Evolutionary conservation across 257 asterid species (phyloP).

Genomic region (Petunia secreta): DNA sequence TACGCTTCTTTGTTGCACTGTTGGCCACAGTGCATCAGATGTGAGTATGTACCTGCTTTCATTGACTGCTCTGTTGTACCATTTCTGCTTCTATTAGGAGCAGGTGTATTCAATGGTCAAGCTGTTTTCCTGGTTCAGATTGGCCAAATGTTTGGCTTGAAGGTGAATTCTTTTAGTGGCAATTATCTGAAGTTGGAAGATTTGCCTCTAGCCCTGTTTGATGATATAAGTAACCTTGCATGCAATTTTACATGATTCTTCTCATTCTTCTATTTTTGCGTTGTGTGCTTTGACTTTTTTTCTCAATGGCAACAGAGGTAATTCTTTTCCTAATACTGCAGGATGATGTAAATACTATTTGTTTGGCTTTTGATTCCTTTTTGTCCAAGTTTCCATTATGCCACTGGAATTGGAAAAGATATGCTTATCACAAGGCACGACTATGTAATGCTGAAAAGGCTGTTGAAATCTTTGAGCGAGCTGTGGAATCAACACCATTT

Average conservation of each 20-base stretch:
- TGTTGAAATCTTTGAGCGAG: constrained; percentile 68
- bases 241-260: constrained; percentile 22
- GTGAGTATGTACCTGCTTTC: background rate
- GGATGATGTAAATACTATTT: constrained; percentile 69
- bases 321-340: constrained; percentile 42
- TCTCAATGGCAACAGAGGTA: constrained; percentile 16
- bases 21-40: background rate
- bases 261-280: background rate
- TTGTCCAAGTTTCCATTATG: constrained; percentile 78
- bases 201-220: constrained; percentile 1
- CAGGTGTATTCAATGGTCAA: constrained; percentile 6
- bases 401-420: constrained; percentile 84
- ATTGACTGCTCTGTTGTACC: background rate
- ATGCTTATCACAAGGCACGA: constrained; percentile 69
- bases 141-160: background rate
- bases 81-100: constrained; percentile 2
- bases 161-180: background rate
- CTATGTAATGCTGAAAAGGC: constrained; percentile 62
- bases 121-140: background rate
- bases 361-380: constrained; percentile 73
- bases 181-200: constrained; percentile 5
- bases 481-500: constrained; percentile 54
- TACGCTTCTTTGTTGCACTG: constrained; percentile 1
- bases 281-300: background rate
- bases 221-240: constrained; percentile 5